Evolutionary conservation across 2,329 filamentous ascomycete genomes (phyloP), one percentile per base, ranked within the genome.

Genomic region (Teratosphaeria pseudoeucalypti): DNA sequence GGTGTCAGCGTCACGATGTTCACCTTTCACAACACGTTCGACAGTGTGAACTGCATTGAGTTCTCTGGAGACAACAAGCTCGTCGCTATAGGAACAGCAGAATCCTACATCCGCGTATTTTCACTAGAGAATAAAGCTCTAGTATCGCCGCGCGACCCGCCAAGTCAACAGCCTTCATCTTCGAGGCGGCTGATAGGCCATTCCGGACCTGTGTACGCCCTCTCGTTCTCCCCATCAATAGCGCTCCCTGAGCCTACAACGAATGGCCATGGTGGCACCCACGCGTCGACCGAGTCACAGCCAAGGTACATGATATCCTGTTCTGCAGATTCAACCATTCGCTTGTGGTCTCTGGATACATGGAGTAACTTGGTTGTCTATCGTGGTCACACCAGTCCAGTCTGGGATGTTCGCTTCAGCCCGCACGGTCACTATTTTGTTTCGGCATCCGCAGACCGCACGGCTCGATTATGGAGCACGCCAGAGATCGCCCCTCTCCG

Each of bases 31-130:
- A 99, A 99, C 74, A 95, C 90, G 0, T 86, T 91, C 63, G 91
- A 95, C 74, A 88, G 89, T 59, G 83, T 96, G 61, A 91, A 90
- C n/a, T 95, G 89, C 70, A 85, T 97, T 71, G 92, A 97, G 69
- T 96, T 99, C 70, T 96, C 92, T 0, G 89, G 92, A 58, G 94
- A 99, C 71, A 87, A 90, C 63, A 82, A 86, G 64, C 82, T 97
- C 32, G 89, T 94, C 43, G 94, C 94, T 27, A 89, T 86, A 26
- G 95, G 94, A 32, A 96, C 92, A 55, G 86, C 88, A 58, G 92
- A 97, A 71, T 97, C 92, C 0, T 97, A 96, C 71, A 95, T 99
- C 67, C 88, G 92, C 16, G 84, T 99, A 12, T 99, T 92, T 91
- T 88, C 88, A 47, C 79, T 97, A 49, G 89, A 96, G 68, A 94